These are phyloP conservation scores for Rhododendron mucronatum DNA, from an alignment of 148 eudicot species.

Conservation along the genomic window DNA sequence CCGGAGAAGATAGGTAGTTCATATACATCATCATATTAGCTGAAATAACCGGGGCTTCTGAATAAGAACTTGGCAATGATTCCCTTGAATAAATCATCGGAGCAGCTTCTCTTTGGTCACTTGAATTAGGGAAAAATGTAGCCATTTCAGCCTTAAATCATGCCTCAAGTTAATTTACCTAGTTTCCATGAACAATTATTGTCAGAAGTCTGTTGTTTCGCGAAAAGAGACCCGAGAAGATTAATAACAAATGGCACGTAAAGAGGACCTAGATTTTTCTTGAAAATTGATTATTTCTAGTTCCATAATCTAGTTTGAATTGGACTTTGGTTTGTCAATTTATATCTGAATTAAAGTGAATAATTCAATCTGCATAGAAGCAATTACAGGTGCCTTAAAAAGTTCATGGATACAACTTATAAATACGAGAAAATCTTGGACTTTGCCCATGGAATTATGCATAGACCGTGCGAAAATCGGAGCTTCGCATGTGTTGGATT, in stretches of 20 bases:
- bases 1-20: conserved; percentile 41
- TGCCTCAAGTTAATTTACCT: neutral
- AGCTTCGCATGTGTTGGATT: neutral
- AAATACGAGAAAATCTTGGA: neutral
- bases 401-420: neutral
- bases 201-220: neutral
- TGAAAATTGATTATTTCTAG: neutral
- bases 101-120: conserved; percentile 27
- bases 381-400: neutral
- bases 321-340: neutral
- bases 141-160: conserved; percentile 23
- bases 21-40: conserved; percentile 39
- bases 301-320: neutral
- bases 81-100: conserved; percentile 28
- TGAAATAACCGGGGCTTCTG: conserved; percentile 24
- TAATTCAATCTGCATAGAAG: neutral
- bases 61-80: conserved; percentile 23
- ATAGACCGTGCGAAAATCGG: neutral
- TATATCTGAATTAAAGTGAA: neutral
- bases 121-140: conserved; percentile 33
- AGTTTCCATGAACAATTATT: neutral
- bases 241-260: neutral
- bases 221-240: neutral
- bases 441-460: neutral
- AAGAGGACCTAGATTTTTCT: neutral